Conservation (phyloP, 768 basidiomycete genomes). For the Leucosporidium yakuticum region DNA sequence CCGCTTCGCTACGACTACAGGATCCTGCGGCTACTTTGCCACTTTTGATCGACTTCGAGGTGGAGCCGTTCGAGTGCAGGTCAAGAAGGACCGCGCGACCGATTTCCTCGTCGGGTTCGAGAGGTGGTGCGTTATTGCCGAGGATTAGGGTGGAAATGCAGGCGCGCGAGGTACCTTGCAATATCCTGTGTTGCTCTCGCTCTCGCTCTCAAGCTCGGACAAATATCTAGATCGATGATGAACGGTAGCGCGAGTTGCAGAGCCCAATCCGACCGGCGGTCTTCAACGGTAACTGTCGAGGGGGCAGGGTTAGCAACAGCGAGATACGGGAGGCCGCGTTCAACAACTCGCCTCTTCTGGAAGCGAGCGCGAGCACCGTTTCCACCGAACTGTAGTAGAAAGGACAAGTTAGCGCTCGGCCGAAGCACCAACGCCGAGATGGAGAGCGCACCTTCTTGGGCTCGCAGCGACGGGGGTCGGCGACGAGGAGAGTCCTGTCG, state of each 20-base stretch:
- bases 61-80: conserved; percentile 4
- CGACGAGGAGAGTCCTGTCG: conserved; percentile 82
- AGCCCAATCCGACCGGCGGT: no score
- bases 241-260: no score
- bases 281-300: no score
- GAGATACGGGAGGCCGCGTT: no score
- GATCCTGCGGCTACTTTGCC: conserved; percentile 14
- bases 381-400: conserved; percentile 22
- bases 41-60: background rate
- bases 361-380: conserved; percentile 28
- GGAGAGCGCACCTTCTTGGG: background rate
- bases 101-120: conserved; percentile 26
- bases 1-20: background rate
- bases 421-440: background rate
- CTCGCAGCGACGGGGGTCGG: conserved; percentile 67
- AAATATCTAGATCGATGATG: no score
- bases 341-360: no score
- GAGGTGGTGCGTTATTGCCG: conserved; percentile 5
- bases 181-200: no score
- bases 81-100: conserved; percentile 14
- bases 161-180: no score
- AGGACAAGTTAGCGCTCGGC: background rate
- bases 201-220: no score
- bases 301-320: no score
- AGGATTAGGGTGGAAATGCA: no score